Evolutionary conservation across 1,139 yeast species (phyloP), one percentile per base, ranked within the genome.

Genomic region (Kodamaea sp.): DNA sequence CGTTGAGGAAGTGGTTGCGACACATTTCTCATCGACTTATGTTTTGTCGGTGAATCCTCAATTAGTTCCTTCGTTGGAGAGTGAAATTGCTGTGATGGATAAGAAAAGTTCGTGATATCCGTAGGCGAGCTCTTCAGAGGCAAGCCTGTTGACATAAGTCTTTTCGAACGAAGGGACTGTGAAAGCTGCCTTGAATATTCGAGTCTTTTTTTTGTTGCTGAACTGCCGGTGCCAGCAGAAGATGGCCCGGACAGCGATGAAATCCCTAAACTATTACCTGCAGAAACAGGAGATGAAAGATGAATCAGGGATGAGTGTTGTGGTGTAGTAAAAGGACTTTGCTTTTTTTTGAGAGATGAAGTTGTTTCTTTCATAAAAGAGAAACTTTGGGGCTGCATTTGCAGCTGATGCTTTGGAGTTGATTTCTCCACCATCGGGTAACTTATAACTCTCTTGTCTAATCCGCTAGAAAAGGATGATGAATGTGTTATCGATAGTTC

Each of bases 351-450:
- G 11, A 54, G 40, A 1, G 72, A 65, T 4, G 71, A 64, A 4
- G 70, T 47, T 0, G 73, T 67, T 11, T 63, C 69, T 34, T 55
- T 54, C 73, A 67, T 67, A 39, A 67, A 67, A 6, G 71, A 64
- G 20, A 40, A 60, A 62, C 41, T 48, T 22, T 38, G 37, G 4
- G 44, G 28, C 5, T 48, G 52, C 10, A 46, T 44, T 11, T 40
- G 38, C 11, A n/a, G 35, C 15, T 27, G 15, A 27, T 28, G 27
- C 36, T 29, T 33, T 38, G 11, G 45, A 34, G 29, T 41, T 42
- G 8, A 40, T 28, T 11, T 38, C 15, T 22, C 15, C 20, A 15
- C 20, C 20, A 15, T 15, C 3, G 20, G 20, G 4, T 15, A 15
- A 15, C 20, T 15, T 15, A 15, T 15, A 15, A 15, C 20, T 15